phyloP scores from a whole-genome alignment of 306 rosid species.

The Argentina anserina region DNA sequence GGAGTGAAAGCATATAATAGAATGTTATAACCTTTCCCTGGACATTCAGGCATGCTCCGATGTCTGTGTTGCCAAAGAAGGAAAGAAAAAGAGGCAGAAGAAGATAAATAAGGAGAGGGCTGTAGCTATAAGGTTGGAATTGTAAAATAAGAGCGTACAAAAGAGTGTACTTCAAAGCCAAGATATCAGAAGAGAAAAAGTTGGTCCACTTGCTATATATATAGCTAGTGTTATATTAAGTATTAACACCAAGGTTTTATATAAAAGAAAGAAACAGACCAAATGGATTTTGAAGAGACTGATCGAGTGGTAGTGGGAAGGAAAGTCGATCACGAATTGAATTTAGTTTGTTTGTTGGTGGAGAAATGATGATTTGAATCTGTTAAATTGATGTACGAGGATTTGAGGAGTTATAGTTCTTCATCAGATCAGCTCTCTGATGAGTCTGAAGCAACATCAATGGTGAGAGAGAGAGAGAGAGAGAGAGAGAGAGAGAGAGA shows the following conservation, averaged over 20 bases:
- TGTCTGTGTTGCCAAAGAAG: conserved; percentile 32
- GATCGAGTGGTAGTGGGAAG: not conserved
- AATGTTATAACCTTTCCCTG: conserved; percentile 76
- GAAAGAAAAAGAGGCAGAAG: conserved; percentile 28
- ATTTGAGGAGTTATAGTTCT: conserved; percentile 23
- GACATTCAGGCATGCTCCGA: conserved; percentile 98
- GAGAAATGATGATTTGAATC: not conserved
- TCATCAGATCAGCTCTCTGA: not conserved
- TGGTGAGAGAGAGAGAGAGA: conserved; percentile 12
- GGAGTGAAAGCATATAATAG: not conserved
- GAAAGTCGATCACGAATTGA: not conserved
- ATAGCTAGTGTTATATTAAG: conserved; percentile 10
- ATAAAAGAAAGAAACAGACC: not conserved
- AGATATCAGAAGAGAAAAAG: conserved; percentile 44
- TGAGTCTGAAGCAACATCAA: conserved; percentile 11
- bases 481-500: too few relatives aligned
- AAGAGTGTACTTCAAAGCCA: conserved; percentile 76
- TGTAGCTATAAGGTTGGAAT: not conserved
- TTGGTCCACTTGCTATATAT: conserved; percentile 31
- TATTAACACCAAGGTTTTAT: not conserved
- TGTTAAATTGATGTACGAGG: conserved; percentile 36
- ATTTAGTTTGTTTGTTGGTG: conserved; percentile 11
- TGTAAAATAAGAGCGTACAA: conserved; percentile 40
- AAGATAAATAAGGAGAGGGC: conserved; percentile 1
- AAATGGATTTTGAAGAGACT: not conserved